Conservation (phyloP, 306 rosid species). For the Dalbergia cochinchinensis region DNA sequence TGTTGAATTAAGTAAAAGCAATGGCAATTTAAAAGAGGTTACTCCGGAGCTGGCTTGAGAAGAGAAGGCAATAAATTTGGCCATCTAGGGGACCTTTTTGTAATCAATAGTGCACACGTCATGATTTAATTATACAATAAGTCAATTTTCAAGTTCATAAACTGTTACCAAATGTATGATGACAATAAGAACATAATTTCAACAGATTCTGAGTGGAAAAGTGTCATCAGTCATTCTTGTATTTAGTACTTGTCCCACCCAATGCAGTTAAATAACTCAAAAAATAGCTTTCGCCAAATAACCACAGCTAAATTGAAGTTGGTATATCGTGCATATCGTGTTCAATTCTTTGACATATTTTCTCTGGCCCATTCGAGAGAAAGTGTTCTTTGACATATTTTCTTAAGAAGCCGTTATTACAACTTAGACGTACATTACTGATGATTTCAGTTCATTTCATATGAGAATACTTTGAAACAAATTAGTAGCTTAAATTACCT, state of each 20-base stretch:
- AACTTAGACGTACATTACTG: too few relatives aligned
- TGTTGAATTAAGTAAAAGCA: constrained; percentile 24
- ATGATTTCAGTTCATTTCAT: too few relatives aligned
- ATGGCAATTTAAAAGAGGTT: not conserved
- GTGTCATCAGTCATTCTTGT: not conserved
- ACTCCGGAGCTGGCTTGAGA: constrained; percentile 6
- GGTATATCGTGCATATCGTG: too few relatives aligned
- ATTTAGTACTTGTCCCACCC: not conserved
- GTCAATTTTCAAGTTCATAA: constrained; percentile 31
- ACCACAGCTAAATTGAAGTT: too few relatives aligned
- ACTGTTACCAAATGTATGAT: constrained; percentile 9
- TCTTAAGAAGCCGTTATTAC: too few relatives aligned
- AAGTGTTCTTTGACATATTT: too few relatives aligned
- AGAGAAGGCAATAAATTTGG: constrained; percentile 34
- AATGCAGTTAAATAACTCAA: not conserved
- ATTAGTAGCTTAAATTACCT: constrained; percentile 1
- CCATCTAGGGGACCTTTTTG: not conserved
- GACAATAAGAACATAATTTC: not conserved
- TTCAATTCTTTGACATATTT: too few relatives aligned
- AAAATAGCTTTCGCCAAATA: too few relatives aligned
- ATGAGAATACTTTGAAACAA: not conserved
- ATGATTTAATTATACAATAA: constrained; percentile 34
- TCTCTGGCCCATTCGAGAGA: too few relatives aligned
- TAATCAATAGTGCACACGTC: not conserved
- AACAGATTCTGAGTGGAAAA: constrained; percentile 7